Conservation (phyloP, 202 grass and related monocot genomes). For the Cymbopogon flexuosus region DNA sequence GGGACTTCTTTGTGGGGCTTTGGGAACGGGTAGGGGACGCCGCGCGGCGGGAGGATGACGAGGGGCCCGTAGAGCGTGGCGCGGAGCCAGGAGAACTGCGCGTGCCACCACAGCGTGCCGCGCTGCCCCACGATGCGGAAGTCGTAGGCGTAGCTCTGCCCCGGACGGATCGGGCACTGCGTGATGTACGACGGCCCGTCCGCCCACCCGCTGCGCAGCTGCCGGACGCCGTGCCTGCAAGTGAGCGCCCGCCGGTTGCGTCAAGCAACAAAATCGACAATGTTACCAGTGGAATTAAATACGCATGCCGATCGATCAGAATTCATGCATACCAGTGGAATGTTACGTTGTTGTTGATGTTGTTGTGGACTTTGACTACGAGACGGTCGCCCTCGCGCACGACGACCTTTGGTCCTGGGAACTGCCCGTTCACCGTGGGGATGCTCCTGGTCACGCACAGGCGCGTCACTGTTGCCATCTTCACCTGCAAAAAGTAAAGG, state of each 20-base stretch:
- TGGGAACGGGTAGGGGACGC: slow-evolving; percentile 65
- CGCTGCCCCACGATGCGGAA: slow-evolving; percentile 61
- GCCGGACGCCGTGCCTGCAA: slow-evolving; percentile 59
- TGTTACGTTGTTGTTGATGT: slow-evolving; percentile 58
- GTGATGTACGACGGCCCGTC: slow-evolving; percentile 66
- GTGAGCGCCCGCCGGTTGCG: not conserved
- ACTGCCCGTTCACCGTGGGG: slow-evolving; percentile 63
- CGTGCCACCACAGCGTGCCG: slow-evolving; percentile 92
- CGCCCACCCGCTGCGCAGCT: slow-evolving; percentile 55
- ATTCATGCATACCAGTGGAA: slow-evolving; percentile 52
- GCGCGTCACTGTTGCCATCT: slow-evolving; percentile 55
- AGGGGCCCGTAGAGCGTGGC: slow-evolving; percentile 62
- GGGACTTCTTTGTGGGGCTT: slow-evolving; percentile 52
- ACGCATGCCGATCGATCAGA: not conserved
- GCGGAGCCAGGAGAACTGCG: slow-evolving; percentile 80
- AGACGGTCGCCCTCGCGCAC: slow-evolving; percentile 68
- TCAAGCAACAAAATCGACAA: not conserved
- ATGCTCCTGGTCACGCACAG: slow-evolving; percentile 73
- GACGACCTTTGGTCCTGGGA: slow-evolving; percentile 55
- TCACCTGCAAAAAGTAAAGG: slow-evolving; percentile 33
- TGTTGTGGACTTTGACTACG: slow-evolving; percentile 46
- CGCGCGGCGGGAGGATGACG: slow-evolving; percentile 56
- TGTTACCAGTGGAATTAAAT: no score
- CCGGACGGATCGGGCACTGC: slow-evolving; percentile 60
- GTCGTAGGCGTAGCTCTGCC: slow-evolving; percentile 51